Evolutionary conservation across 73 alveolate species (phyloP), one percentile per base, ranked within the genome.

Genomic region (Paraurostyla sp.): DNA sequence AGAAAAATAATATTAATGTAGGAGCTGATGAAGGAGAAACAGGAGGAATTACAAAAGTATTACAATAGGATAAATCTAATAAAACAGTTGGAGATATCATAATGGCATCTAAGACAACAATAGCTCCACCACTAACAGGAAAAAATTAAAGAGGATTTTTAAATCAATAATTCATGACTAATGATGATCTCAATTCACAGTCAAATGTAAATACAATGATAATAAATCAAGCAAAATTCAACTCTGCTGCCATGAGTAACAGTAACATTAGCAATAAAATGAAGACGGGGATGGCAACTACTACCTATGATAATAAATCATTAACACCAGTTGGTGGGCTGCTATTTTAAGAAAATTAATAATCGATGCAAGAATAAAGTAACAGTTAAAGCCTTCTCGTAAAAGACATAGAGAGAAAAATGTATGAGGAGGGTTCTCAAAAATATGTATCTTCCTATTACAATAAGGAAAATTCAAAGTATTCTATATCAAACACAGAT

Each of bases 371-470:
- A 4, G 52, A 60, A 9, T 45, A 65, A 3, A 65, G 25, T 7
- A 58, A 65, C 9, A 65, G 30, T 6, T 4, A 20, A 54, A 65
- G 82, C 38, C 4, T 65, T 38, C 23, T 22, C 41, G 82, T 30
- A 38, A 9, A 35, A 7, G 25, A 36, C 25, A 6, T 38, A 65
- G 82, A 65, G 0, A 65, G 41, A 38, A 65, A 22, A 40, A 7
- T 65, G 6, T 65, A 65, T 65, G 82, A 65, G 25, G 82, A 65
- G 7, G 56, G 43, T 1, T 65, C 82, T 3, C 0, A 38, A 15
- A 65, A 38, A 65, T 65, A 35, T 40, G 82, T 65, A 2, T 65
- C 82, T 18, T 65, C 82, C 1, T 35, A 65, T 65, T 22, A 65
- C 1, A 16, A 32, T 35, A 58, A 65, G 15, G 32, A 65, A 38